Base-by-base conservation (phyloP, 2,329 filamentous ascomycete genomes). In the Dichotomopilus funicola region DNA sequence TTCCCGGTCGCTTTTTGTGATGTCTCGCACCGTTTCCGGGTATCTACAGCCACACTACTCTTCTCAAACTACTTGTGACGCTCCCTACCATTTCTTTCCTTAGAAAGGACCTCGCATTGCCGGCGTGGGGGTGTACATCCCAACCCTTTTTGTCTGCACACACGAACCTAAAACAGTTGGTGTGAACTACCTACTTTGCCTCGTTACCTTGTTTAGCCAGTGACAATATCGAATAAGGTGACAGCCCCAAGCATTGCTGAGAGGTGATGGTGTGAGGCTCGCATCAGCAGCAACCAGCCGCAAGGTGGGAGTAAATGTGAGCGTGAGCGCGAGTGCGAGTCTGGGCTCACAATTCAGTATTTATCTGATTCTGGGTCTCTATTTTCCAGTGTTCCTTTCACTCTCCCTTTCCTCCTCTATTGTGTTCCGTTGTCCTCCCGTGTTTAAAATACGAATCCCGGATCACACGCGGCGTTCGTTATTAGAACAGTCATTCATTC, bases 191-290 rank as follows among this genome's bases (percentile, higher is more conserved):
- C 56, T 56, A 58, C 53, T 55, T 53, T 57, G 59, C 61, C 56
- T 43, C 48, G 51, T 61, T 58, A 58, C 53, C 45, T 61, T 56
- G 53, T 59, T 46, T 59, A 59, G 64, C 66, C 65, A 67, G 66
- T 71, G 69, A 71, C 69, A 67, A 68, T 61, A 12, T 52, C 42
- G 44, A 48, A 54, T 11, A 51, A 46, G 46, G 56, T 56, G 54
- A 53, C 53, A 49, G 54, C 34, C 37, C 54, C 55, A 61, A 54
- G 54, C 59, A 53, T 60, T 31, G 38, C 52, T 19, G 31, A 51
- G 12, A 38, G n/a, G n/a, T 47, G 54, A 54, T 55, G 59, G 55
- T 57, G 57, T 52, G 54, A 45, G 37, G 46, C 44, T 49, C 34
- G 47, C 47, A 51, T 51, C 37, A 51, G 48, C 44, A 38, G 35